Evolutionary conservation across 106 monocot species (phyloP), one percentile per base, ranked within the genome.

Genomic region (Acorus gramineus): DNA sequence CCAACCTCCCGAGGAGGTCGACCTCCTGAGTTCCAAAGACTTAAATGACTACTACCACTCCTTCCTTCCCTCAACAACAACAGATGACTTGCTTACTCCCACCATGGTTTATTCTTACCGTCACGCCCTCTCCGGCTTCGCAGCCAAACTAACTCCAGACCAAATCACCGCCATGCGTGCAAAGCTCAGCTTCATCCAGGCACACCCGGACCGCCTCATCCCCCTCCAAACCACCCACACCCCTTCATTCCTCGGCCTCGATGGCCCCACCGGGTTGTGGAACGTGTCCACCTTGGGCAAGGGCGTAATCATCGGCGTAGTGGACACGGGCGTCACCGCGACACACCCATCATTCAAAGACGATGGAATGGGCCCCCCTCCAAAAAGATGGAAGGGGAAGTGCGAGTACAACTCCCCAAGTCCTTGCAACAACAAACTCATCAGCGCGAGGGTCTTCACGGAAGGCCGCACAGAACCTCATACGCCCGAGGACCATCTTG

Each of bases 401-500:
- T 77, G 81, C 28, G 69, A 74, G 7, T 69, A 65, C 47, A 52
- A 63, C 5, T 8, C 47, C 11, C 57, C 68, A 28, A 28, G 28
- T 8, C 1, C 44, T 6, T 81, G 81, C 77, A 81, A 81, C 65
- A 81, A 81, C 59, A 81, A 81, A 69, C 59, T 77, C 56, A 77
- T 81, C 50, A 77, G 81, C 0, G 73, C 64, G 0, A 46, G 64
- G 7, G 44, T 14, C 10, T 75, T 76, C 53, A 3, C 71, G 4
- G 3, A 8, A 1, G 5, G 63, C 6, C 9, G 4, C 44, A 44
- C 10, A 3, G 11, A 57, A 13, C 42, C 60, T 6, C 5, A 7
- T 6, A 67, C 75, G 2, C 7, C 51, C 2, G 77, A 71, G 48
- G 44, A 14, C 0, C 60, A 54, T 0, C 0, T 28, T 28, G 77